phyloP scores from a whole-genome alignment of 768 basidiomycete species.

The Rhodocollybia butyracea region DNA sequence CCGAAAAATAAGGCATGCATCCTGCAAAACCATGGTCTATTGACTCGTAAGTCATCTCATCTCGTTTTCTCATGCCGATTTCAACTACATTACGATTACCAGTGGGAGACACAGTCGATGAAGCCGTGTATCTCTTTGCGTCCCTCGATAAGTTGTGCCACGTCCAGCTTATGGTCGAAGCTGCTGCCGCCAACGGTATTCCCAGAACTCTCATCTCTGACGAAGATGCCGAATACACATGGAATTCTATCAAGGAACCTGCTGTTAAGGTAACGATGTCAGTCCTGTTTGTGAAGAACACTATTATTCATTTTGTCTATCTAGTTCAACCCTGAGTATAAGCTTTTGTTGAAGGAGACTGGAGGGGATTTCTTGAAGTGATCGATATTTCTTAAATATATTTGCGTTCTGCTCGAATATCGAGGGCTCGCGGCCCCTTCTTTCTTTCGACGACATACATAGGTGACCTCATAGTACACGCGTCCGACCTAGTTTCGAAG shows the following conservation, averaged over 20 bases:
- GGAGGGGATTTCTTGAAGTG: constrained; percentile 23
- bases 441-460: too few species aligned
- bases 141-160: constrained; percentile 44
- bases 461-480: too few species aligned
- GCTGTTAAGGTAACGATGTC: constrained; percentile 13
- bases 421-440: too few species aligned
- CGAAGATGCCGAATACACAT: constrained; percentile 22
- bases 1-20: constrained; percentile 36
- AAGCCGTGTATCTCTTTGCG: constrained; percentile 39
- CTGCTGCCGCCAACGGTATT: constrained; percentile 29
- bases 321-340: constrained; percentile 26
- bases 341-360: constrained; percentile 23
- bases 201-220: constrained; percentile 19
- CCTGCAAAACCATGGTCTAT: constrained; percentile 41
- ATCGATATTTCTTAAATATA: too few species aligned
- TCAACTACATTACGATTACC: constrained; percentile 3
- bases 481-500: too few species aligned
- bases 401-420: too few species aligned
- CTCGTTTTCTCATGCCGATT: not conserved
- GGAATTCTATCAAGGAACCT: constrained; percentile 17
- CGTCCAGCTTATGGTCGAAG: constrained; percentile 41
- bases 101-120: constrained; percentile 39
- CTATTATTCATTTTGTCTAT: not conserved
- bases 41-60: constrained; percentile 10
- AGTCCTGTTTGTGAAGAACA: not conserved